Evolutionary conservation across 352 stramenopile genomes (phyloP).

Genomic region (Peronospora farinosa): DNA sequence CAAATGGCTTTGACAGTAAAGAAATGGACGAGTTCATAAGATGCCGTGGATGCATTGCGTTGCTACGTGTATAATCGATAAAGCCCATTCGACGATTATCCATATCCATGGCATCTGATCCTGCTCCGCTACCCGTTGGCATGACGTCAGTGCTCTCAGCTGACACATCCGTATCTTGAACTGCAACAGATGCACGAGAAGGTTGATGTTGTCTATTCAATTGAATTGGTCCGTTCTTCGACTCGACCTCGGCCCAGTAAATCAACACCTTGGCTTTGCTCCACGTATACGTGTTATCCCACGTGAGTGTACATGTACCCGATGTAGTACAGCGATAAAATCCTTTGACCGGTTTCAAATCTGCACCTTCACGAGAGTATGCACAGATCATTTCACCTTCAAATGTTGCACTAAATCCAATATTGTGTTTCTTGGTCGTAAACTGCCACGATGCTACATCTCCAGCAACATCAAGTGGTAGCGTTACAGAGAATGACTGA

Average conservation of each 20-base stretch:
- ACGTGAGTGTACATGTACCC: slow-evolving; percentile 61
- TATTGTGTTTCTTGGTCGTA: slow-evolving; percentile 74
- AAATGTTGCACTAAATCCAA: slow-evolving; percentile 74
- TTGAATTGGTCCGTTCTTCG: slow-evolving; percentile 17
- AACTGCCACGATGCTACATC: slow-evolving; percentile 68
- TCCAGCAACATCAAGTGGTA: slow-evolving; percentile 35
- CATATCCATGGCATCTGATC: slow-evolving; percentile 12
- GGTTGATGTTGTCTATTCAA: slow-evolving; percentile 11
- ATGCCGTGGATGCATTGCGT: slow-evolving; percentile 50
- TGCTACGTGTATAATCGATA: slow-evolving; percentile 58
- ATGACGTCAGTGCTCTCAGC: slow-evolving; percentile 14
- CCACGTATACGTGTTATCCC: slow-evolving; percentile 84
- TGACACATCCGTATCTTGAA: slow-evolving; percentile 8
- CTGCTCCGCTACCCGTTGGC: slow-evolving; percentile 5
- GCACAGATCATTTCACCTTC: slow-evolving; percentile 49
- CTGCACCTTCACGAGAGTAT: slow-evolving; percentile 61
- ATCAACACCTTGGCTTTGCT: slow-evolving; percentile 68
- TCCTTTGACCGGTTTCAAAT: slow-evolving; percentile 56
- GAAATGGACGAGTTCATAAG: slow-evolving; percentile 72
- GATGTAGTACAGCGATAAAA: slow-evolving; percentile 44
- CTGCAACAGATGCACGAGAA: background rate
- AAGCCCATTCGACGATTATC: slow-evolving; percentile 53
- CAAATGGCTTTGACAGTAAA: slow-evolving; percentile 64
- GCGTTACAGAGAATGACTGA: slow-evolving; percentile 61
- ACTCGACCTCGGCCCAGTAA: slow-evolving; percentile 70